phyloP scores from a whole-genome alignment of 306 rosid species.

The Medicago ruthenica region DNA sequence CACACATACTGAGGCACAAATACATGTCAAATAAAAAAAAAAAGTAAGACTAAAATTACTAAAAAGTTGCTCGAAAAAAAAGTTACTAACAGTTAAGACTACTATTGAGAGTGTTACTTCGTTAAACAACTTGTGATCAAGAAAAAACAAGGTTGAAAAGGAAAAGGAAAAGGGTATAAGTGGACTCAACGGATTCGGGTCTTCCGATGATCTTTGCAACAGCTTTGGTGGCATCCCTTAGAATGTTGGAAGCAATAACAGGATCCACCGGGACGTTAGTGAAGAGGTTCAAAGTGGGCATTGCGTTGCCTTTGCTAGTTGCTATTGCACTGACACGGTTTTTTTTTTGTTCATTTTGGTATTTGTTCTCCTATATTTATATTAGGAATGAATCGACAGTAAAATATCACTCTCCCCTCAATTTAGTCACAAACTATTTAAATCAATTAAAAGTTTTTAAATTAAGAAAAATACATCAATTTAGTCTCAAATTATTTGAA shows the following conservation, averaged over 20 bases:
- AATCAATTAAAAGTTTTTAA: no score
- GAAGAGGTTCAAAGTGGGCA: conserved; percentile 87
- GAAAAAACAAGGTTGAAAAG: background rate
- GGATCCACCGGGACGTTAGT: conserved; percentile 90
- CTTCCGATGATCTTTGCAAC: conserved; percentile 87
- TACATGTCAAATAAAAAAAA: background rate
- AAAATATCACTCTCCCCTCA: no score
- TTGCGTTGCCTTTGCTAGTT: conserved; percentile 21
- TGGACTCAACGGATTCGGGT: conserved; percentile 82
- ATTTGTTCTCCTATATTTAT: no score
- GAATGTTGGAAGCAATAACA: conserved; percentile 84
- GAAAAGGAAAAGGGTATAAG: background rate
- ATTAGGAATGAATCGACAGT: no score
- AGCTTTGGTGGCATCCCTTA: conserved; percentile 92
- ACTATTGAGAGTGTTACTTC: conserved; percentile 43
- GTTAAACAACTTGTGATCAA: conserved; percentile 59
- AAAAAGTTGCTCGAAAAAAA: background rate
- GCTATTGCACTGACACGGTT: no score
- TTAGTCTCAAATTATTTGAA: no score
- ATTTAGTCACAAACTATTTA: no score
- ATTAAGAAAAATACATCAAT: no score
- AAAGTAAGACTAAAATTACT: background rate
- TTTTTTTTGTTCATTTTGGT: no score
- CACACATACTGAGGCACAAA: conserved; percentile 72
- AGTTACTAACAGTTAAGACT: background rate